These are phyloP conservation scores for Deuterostichococcus epilithicus DNA, from an alignment of 139 green algal genomes.

Conservation along the genomic window DNA sequence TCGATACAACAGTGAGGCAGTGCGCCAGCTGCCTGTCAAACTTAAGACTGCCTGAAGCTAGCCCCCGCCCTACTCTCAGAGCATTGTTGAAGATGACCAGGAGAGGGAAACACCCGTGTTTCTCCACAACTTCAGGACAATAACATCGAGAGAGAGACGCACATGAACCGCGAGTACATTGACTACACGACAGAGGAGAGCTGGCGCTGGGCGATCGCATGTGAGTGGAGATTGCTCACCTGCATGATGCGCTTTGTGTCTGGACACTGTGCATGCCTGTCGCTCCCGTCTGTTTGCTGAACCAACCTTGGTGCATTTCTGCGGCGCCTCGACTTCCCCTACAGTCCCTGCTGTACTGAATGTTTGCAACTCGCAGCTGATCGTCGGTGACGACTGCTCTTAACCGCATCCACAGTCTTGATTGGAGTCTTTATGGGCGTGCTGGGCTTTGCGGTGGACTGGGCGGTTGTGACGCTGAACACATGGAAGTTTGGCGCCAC, in stretches of 20 bases:
- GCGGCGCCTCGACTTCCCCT: no score
- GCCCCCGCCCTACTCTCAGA: constrained; percentile 3
- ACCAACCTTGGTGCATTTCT: no score
- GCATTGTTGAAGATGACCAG: not conserved
- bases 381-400: no score
- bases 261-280: no score
- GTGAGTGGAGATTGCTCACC: not conserved
- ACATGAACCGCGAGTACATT: constrained; percentile 18
- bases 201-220: constrained; percentile 27
- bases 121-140: constrained; percentile 21
- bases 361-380: no score
- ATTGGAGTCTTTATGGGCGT: constrained; percentile 54
- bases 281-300: no score
- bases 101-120: not conserved
- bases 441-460: constrained; percentile 52
- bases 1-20: constrained; percentile 26
- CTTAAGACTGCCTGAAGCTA: constrained; percentile 20
- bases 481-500: constrained; percentile 33
- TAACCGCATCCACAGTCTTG: no score
- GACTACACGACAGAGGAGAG: constrained; percentile 24
- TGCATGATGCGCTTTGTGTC: not conserved
- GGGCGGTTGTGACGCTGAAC: constrained; percentile 42
- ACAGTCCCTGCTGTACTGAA: no score
- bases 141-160: constrained; percentile 19
- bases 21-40: constrained; percentile 15